Evolutionary conservation across 2,329 filamentous ascomycete genomes (phyloP).

Genomic region (Phialophora macrospora): DNA sequence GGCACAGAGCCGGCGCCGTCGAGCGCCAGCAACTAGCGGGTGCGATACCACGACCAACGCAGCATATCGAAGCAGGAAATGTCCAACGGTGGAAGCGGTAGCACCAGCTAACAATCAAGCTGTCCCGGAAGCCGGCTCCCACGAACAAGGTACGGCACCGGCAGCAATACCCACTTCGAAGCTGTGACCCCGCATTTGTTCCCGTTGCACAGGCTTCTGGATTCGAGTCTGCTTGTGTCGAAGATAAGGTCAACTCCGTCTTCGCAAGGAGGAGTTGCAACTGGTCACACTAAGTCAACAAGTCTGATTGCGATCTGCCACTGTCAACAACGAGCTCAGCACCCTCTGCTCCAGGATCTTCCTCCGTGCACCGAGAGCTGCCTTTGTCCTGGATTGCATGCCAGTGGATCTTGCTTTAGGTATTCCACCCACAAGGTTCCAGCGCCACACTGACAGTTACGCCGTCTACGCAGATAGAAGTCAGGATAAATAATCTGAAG

Average conservation of each 20-base stretch:
- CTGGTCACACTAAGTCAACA: slow-evolving; percentile 58
- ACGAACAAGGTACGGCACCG: slow-evolving; percentile 58
- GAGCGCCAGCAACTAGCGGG: background rate
- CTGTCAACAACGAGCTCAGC: slow-evolving; percentile 81
- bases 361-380: slow-evolving; percentile 90
- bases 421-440: slow-evolving; percentile 88
- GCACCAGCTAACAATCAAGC: background rate
- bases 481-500: slow-evolving; percentile 4
- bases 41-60: background rate
- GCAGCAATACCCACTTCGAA: slow-evolving; percentile 90
- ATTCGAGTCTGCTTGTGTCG: slow-evolving; percentile 81
- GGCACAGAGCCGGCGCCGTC: background rate
- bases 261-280: background rate
- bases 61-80: background rate
- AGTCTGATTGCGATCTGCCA: slow-evolving; percentile 82
- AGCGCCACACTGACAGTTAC: slow-evolving; percentile 83
- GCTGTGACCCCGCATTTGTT: slow-evolving; percentile 90
- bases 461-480: slow-evolving; percentile 56
- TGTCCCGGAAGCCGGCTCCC: background rate
- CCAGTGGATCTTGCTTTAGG: slow-evolving; percentile 75
- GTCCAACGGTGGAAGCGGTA: background rate
- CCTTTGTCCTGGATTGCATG: slow-evolving; percentile 75
- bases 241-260: slow-evolving; percentile 2
- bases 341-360: slow-evolving; percentile 77
- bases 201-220: slow-evolving; percentile 80